phyloP scores from a whole-genome alignment of 768 basidiomycete genomes.

The Trametopsis cervina region DNA sequence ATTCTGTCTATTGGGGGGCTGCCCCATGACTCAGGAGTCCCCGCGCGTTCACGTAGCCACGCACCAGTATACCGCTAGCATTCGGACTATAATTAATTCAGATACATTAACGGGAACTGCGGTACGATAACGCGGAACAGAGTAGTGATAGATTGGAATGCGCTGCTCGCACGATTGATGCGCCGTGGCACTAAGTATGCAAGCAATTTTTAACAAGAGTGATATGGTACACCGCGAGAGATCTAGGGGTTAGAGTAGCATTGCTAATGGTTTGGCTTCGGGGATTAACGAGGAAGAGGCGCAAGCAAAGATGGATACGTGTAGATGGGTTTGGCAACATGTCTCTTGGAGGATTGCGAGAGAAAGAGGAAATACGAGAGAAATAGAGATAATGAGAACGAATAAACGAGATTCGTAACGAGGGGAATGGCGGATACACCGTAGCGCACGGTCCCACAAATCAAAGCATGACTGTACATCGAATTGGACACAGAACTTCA shows the following conservation, averaged over 20 bases:
- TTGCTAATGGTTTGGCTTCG: conserved; percentile 4
- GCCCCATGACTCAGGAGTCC: background rate
- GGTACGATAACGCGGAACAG: background rate
- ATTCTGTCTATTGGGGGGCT: background rate
- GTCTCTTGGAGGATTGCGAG: conserved; percentile 6
- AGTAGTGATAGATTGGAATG: too few relatives aligned
- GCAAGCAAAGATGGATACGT: conserved; percentile 9
- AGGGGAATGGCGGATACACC: conserved; percentile 13
- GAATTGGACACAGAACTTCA: conserved; percentile 4
- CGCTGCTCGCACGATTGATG: too few relatives aligned
- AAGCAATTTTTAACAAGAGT: too few relatives aligned
- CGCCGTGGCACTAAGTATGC: too few relatives aligned
- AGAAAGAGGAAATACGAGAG: conserved; percentile 7
- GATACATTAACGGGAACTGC: conserved; percentile 6
- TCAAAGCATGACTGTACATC: too few relatives aligned
- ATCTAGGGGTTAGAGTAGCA: conserved; percentile 8
- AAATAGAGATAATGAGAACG: background rate
- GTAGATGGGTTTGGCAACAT: conserved; percentile 4
- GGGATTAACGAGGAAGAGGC: conserved; percentile 2
- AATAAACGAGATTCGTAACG: background rate
- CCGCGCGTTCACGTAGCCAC: background rate
- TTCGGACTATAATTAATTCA: background rate
- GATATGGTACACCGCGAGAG: conserved; percentile 12
- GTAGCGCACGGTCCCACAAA: conserved; percentile 12
- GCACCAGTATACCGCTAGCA: background rate